phyloP scores from a whole-genome alignment of 2,329 filamentous ascomycete species.

The Colletotrichum simmondsii region DNA sequence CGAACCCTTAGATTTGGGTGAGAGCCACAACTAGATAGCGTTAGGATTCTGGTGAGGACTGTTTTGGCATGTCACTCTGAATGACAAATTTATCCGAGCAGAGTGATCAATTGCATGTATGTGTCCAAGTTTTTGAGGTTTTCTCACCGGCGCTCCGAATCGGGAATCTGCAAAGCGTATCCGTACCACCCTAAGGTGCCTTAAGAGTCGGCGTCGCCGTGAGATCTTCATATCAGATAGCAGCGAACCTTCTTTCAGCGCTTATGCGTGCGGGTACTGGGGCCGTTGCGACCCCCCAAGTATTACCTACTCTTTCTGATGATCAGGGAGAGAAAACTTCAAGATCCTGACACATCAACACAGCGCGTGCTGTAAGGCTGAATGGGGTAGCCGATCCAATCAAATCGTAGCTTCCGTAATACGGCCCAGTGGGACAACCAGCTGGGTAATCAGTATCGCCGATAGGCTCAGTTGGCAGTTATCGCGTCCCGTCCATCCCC shows the following conservation, averaged over 20 bases:
- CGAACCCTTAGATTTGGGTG: background rate
- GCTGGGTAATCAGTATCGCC: conserved; percentile 1
- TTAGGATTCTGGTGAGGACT: too few relatives aligned
- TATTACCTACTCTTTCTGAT: background rate
- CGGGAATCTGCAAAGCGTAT: background rate
- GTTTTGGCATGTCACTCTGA: background rate
- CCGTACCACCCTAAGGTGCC: background rate
- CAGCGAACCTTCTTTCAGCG: background rate
- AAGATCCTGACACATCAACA: conserved; percentile 2
- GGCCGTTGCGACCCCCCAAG: background rate
- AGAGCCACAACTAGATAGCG: background rate
- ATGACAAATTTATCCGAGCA: background rate
- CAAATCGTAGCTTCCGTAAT: background rate
- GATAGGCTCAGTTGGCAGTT: conserved; percentile 14
- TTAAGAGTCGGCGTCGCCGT: background rate
- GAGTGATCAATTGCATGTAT: background rate
- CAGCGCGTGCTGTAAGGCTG: conserved; percentile 26
- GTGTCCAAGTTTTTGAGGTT: background rate
- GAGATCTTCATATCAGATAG: background rate
- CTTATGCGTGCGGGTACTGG: background rate
- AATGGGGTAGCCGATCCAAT: conserved; percentile 18
- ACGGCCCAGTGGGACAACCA: background rate
- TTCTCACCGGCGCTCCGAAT: background rate
- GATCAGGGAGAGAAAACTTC: background rate
- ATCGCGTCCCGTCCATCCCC: background rate